Base-by-base conservation (phyloP, 2,329 filamentous ascomycete genomes). In the Hyphodiscus sp. region DNA sequence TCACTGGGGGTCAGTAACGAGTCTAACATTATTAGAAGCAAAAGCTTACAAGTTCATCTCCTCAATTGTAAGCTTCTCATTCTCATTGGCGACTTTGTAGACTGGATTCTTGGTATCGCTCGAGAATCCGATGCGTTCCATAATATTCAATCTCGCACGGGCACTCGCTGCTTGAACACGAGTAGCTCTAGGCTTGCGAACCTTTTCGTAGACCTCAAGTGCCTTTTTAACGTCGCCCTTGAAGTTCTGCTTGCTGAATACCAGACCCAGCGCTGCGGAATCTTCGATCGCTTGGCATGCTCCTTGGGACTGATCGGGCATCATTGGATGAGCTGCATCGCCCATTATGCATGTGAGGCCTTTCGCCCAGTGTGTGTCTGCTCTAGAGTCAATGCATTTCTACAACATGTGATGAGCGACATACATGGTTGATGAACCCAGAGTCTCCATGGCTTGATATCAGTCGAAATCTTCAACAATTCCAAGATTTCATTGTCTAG, bases 271-370 rank as follows among this genome's bases (percentile, higher is more conserved):
- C 1, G 68, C 69, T 0, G 64, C 71, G 5, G 70, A 70, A 54
- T 74, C 71, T 56, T 74, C 71, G 30, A 73, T 69, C 0, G 71
- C 71, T 63, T 67, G 67, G 52, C 69, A 73, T 0, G 68, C 70
- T 7, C 71, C 84, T 66, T 88, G 84, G 53, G 79, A 83, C 64
- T 87, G 84, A 62, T 87, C 77, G 1, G 83, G 82, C 78, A 86
- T 81, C 80, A 85, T 85, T 41, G 83, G 83, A 61, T 86, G 83
- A 1, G 75, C 83, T 9, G 85, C 84, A 63, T 88, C 85, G 3
- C 85, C 85, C 13, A 88, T 65, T 0, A 87, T 68, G 50, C 79
- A 83, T 1, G 77, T 76, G 23, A 67, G 72, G 13, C 67, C 70
- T 59, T 79, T 78, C 42, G 74, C 69, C 53, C 81, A 71, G 59